Percentiles rank a stretch among this genome's conserved stretches.
phyloP scores from a whole-genome alignment of 768 basidiomycete species.

The Aureoboletus auriporus region DNA sequence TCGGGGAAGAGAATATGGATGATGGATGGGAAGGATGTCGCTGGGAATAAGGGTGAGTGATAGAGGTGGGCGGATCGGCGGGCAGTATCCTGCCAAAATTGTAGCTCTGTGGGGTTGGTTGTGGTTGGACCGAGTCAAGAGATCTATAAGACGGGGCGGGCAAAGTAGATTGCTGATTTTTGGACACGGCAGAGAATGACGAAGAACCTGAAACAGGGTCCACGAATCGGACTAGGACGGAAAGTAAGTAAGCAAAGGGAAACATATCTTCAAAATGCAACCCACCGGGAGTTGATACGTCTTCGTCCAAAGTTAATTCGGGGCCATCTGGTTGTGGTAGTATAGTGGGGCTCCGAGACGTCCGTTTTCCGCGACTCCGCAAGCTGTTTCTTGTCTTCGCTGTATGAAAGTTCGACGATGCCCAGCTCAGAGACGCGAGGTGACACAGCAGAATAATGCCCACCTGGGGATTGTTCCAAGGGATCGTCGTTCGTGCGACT shows the following conservation, averaged over 20 bases:
- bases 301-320: background rate
- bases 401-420: conserved; percentile 4
- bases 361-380: conserved; percentile 5
- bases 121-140: conserved; percentile 5
- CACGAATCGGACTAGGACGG: conserved; percentile 9
- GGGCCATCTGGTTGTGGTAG: conserved; percentile 2
- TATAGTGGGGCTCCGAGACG: conserved; percentile 3
- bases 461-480: conserved; percentile 16
- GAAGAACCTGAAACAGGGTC: conserved; percentile 8
- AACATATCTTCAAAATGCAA: background rate
- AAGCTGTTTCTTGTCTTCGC: conserved; percentile 2
- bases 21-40: conserved; percentile 17
- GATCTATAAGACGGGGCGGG: conserved; percentile 6
- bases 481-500: background rate
- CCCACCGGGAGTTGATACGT: conserved; percentile 13
- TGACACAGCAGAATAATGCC: conserved; percentile 10
- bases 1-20: conserved; percentile 14
- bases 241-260: conserved; percentile 5
- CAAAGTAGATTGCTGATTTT: conserved; percentile 5
- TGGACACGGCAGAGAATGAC: conserved; percentile 4
- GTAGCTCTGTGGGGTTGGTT: background rate
- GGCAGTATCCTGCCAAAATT: conserved; percentile 1
- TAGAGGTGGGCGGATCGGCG: conserved; percentile 14
- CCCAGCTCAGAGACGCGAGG: conserved; percentile 5
- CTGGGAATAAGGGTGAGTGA: conserved; percentile 20